These are phyloP conservation scores for Brassica napus DNA, from an alignment of 345 rosid species.

Conservation along the genomic window Da-Ae NC_063452.1:53153001-53153500, in stretches of 20 bases:
- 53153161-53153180: background rate
- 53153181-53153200: background rate
- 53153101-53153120: background rate
- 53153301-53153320: conserved; percentile 21
- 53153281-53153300: conserved; percentile 1
- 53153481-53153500: conserved; percentile 51
- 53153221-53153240: conserved; percentile 1
- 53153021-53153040: conserved; percentile 24
- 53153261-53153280: background rate
- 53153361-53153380: conserved; percentile 63
- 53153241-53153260: background rate
- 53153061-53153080: background rate
- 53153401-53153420: conserved; percentile 72
- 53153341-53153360: conserved; percentile 47
- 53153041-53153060: conserved; percentile 3
- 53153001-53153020: background rate
- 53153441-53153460: conserved; percentile 80
- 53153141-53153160: background rate
- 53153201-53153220: background rate
- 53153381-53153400: conserved; percentile 68
- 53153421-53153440: conserved; percentile 91
- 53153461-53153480: conserved; percentile 75
- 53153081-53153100: conserved; percentile 16
- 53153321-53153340: conserved; percentile 99
- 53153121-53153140: background rate